These are phyloP conservation scores for Chrysosporium keratinophilum DNA, from an alignment of 2,329 filamentous ascomycete genomes.

Conservation along the genomic window DNA sequence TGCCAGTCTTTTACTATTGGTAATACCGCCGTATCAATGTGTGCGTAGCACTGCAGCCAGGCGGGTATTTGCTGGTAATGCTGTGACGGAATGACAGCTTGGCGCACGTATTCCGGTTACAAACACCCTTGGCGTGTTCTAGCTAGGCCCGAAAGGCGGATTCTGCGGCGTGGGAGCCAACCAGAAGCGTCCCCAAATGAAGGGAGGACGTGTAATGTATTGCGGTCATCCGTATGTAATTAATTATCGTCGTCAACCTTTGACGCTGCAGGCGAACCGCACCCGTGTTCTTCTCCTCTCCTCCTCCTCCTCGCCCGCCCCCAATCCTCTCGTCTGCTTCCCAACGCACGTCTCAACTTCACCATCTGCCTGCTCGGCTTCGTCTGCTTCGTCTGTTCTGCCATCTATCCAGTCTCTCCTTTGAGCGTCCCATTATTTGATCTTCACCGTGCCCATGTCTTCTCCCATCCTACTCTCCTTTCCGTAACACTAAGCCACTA, in stretches of 20 bases:
- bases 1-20: background rate
- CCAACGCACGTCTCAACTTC: background rate
- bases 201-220: background rate
- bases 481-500: conserved; percentile 1
- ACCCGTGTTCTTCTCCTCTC: background rate
- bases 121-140: background rate
- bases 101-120: conserved; percentile 6
- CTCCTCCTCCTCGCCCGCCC: background rate
- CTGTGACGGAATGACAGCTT: background rate
- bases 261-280: background rate
- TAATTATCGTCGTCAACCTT: no score
- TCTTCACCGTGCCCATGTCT: background rate
- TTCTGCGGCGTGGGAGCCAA: background rate
- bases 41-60: background rate
- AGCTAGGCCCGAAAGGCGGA: background rate
- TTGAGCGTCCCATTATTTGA: background rate
- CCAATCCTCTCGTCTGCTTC: background rate
- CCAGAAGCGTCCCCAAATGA: background rate
- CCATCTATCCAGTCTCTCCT: no score
- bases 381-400: background rate
- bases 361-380: background rate
- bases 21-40: background rate
- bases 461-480: background rate
- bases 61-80: background rate
- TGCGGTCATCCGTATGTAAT: no score